Evolutionary conservation across 345 rosid genomes (phyloP).

Genomic region (Citrus sp.): DNA sequence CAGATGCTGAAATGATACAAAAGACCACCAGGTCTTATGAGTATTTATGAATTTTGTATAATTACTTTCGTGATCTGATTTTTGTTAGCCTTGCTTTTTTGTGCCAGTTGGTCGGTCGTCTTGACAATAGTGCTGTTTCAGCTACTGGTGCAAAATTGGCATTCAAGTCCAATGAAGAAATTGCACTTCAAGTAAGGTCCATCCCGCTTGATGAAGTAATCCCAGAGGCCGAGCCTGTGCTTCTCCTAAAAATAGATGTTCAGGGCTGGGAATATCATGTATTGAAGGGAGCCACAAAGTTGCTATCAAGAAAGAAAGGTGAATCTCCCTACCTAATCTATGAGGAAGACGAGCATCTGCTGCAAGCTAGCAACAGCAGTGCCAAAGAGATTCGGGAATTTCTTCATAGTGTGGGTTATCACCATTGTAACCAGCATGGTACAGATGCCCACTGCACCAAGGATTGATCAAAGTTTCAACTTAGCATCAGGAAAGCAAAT

Average conservation of each 20-base stretch:
- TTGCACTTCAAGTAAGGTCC: slow-evolving; percentile 80
- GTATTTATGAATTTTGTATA: neutral
- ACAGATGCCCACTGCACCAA: slow-evolving; percentile 75
- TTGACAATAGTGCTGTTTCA: slow-evolving; percentile 93
- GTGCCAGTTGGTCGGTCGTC: slow-evolving; percentile 89
- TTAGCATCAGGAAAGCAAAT: neutral
- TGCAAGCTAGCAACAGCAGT: slow-evolving; percentile 89
- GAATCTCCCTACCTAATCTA: slow-evolving; percentile 90
- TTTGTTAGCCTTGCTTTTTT: neutral
- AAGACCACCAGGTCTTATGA: neutral
- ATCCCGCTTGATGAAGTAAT: slow-evolving; percentile 79
- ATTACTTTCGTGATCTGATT: neutral
- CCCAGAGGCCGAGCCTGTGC: slow-evolving; percentile 52
- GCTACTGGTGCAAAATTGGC: slow-evolving; percentile 86
- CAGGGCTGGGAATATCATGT: slow-evolving; percentile 99
- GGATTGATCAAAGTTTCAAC: slow-evolving; percentile 5
- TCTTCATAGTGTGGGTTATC: slow-evolving; percentile 65
- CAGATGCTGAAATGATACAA: neutral
- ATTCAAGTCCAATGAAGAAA: slow-evolving; percentile 91
- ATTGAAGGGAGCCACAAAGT: slow-evolving; percentile 72
- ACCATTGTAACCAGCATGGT: slow-evolving; percentile 65
- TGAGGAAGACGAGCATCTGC: slow-evolving; percentile 85
- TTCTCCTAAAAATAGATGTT: slow-evolving; percentile 83
- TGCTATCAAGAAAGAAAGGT: slow-evolving; percentile 62
- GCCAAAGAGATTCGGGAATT: slow-evolving; percentile 74